These are phyloP conservation scores for Penicillium olsonii DNA, from an alignment of 2,329 filamentous ascomycete species.

Conservation along the genomic window DNA sequence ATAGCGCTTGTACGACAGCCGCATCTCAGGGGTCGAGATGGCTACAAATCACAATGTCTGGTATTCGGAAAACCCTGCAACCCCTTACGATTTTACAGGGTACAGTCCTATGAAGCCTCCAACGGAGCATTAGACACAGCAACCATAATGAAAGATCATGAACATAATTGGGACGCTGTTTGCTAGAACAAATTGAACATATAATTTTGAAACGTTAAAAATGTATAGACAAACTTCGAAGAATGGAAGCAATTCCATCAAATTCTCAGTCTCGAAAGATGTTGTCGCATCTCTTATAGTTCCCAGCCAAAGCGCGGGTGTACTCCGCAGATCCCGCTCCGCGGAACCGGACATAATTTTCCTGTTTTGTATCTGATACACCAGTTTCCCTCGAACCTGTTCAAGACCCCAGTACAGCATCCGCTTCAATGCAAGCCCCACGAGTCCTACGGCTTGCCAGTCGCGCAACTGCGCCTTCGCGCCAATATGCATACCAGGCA, in stretches of 20 bases:
- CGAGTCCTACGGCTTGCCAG: constrained; percentile 13
- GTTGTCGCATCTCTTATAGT: neutral
- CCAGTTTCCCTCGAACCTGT: neutral
- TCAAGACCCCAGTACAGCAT: neutral
- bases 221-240: too few relatives aligned
- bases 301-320: constrained; percentile 10
- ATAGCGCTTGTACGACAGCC: constrained; percentile 22
- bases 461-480: constrained; percentile 11
- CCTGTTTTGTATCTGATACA: neutral
- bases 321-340: constrained; percentile 19
- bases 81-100: constrained; percentile 4
- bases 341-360: constrained; percentile 11
- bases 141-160: neutral
- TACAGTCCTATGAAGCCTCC: neutral
- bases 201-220: too few relatives aligned
- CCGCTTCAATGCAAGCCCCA: constrained; percentile 14
- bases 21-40: constrained; percentile 14
- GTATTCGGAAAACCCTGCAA: neutral
- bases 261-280: too few relatives aligned
- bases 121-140: neutral
- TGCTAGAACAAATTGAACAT: too few relatives aligned
- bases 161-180: too few relatives aligned
- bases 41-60: constrained; percentile 17
- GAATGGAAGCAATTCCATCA: too few relatives aligned
- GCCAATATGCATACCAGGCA: neutral